These are phyloP conservation scores for Hirschioporus abietinus DNA, from an alignment of 768 basidiomycete species.

Conservation along the genomic window DNA sequence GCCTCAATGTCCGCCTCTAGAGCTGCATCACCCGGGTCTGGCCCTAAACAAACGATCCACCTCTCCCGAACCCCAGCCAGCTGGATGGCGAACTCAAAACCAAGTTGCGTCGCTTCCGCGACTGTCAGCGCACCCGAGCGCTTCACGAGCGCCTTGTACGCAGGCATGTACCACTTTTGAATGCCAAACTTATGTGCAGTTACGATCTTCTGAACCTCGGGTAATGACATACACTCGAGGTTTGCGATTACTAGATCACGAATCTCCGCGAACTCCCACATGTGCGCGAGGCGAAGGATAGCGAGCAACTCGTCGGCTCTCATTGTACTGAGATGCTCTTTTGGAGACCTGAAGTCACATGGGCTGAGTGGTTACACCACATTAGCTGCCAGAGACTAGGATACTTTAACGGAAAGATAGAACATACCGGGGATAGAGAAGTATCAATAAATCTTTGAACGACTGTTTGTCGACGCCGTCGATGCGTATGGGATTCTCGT, in stretches of 20 bases:
- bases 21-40: too few species aligned
- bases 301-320: conserved; percentile 33
- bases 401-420: too few species aligned
- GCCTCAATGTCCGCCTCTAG: too few species aligned
- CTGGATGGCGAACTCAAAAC: conserved; percentile 31
- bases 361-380: neutral
- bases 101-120: conserved; percentile 38
- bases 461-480: conserved; percentile 22
- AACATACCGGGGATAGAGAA: conserved; percentile 25
- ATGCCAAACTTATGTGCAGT: conserved; percentile 34
- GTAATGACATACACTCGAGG: conserved; percentile 32
- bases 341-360: neutral
- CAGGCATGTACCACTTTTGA: conserved; percentile 29
- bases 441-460: conserved; percentile 21
- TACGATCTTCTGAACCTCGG: conserved; percentile 30
- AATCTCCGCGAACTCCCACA: conserved; percentile 37
- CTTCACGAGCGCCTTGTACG: conserved; percentile 31
- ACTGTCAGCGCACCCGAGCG: conserved; percentile 30
- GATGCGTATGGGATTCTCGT: conserved; percentile 24
- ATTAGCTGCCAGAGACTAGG: neutral
- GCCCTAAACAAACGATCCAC: too few species aligned
- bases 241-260: conserved; percentile 34
- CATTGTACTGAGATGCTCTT: neutral
- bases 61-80: conserved; percentile 34
- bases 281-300: conserved; percentile 33